Evolutionary conservation across 2,329 filamentous ascomycete species (phyloP).

Genomic region (Cladophialophora yegresii): DNA sequence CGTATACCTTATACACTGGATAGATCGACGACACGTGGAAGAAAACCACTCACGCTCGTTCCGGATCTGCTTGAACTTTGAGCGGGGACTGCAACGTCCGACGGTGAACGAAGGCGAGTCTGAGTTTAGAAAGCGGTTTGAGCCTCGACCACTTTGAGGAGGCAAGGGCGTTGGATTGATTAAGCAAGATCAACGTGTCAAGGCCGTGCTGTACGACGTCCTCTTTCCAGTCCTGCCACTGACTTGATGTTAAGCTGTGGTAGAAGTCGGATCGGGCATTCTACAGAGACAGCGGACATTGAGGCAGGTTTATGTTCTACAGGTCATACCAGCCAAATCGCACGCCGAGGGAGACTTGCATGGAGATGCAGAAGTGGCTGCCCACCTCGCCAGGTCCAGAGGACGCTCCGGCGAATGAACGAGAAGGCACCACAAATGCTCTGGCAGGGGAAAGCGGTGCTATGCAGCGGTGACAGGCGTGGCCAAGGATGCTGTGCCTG

Average conservation of each 20-base stretch:
- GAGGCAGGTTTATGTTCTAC: conserved; percentile 25
- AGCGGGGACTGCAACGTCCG: background rate
- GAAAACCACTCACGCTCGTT: background rate
- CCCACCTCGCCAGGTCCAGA: conserved; percentile 6
- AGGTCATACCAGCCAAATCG: conserved; percentile 22
- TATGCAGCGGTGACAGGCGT: background rate
- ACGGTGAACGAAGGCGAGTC: background rate
- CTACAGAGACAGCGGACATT: conserved; percentile 10
- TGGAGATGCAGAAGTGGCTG: conserved; percentile 6
- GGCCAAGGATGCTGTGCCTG: background rate
- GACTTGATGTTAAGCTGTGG: background rate
- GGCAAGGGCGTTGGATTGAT: background rate
- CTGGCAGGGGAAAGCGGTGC: background rate
- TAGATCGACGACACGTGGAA: background rate
- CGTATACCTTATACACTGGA: conserved; percentile 9
- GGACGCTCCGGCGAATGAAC: conserved; percentile 6
- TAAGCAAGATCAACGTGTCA: background rate
- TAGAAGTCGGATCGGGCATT: background rate
- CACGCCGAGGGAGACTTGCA: background rate
- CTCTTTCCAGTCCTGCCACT: background rate
- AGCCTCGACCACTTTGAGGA: background rate
- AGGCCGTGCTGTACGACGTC: background rate
- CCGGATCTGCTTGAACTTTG: background rate
- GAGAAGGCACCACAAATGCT: background rate
- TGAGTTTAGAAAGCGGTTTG: background rate